Percentiles rank a stretch among this genome's conserved stretches.
Conservation (phyloP, 2,329 filamentous ascomycete genomes). For the Cladosporium oxysporum region DNA sequence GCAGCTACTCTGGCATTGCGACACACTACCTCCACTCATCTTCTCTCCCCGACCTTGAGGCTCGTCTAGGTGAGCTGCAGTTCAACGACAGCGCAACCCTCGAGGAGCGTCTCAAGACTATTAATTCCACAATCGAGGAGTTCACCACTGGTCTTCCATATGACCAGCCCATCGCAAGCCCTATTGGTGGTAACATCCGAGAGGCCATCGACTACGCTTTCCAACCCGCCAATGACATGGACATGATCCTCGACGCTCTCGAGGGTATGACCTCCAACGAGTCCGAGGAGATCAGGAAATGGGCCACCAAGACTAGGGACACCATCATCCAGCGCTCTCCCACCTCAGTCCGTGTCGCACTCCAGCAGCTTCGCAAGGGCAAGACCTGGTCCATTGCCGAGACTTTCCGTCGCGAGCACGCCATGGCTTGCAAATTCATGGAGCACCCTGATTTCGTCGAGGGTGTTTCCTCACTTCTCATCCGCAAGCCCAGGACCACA, state of each 20-base stretch:
- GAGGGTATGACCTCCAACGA: conserved; percentile 40
- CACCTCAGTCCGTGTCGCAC: conserved; percentile 79
- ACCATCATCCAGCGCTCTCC: conserved; percentile 80
- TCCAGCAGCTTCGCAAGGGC: conserved; percentile 79
- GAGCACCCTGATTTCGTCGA: conserved; percentile 85
- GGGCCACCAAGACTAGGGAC: conserved; percentile 75
- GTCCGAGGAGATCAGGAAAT: conserved; percentile 56
- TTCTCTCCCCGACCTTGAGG: conserved; percentile 76
- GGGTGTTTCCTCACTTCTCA: conserved; percentile 80
- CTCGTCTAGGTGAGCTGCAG: conserved; percentile 81
- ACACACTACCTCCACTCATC: conserved; percentile 97
- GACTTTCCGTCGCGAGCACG: conserved; percentile 82
- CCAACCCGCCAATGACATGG: conserved; percentile 55
- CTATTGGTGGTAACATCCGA: conserved; percentile 63
- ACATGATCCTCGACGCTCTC: conserved; percentile 71
- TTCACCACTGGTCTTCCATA: conserved; percentile 83
- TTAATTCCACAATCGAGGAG: conserved; percentile 89
- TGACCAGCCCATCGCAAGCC: conserved; percentile 59
- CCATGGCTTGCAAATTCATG: conserved; percentile 88
- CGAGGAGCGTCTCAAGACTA: conserved; percentile 64
- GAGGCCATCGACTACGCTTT: conserved; percentile 74
- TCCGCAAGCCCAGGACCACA: conserved; percentile 65
- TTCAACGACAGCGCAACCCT: conserved; percentile 77
- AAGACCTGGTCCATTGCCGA: conserved; percentile 76
- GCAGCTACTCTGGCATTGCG: conserved; percentile 76